Conservation (phyloP, 2,329 filamentous ascomycete species). For the Eutypa lata region DNA sequence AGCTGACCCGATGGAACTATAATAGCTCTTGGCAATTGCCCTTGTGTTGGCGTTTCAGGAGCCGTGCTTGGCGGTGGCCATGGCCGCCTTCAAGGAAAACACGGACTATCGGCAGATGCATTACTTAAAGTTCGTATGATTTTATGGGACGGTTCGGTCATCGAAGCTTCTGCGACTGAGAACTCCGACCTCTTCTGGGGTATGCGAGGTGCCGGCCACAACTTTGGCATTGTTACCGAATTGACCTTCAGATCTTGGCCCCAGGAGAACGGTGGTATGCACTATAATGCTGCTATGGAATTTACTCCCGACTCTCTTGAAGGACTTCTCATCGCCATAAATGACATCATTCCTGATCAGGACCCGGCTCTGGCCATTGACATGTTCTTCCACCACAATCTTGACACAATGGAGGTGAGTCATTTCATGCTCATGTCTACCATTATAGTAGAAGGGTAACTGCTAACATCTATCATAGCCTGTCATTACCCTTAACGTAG, state of each 20-base stretch:
- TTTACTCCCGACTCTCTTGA: conserved; percentile 8
- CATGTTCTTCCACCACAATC: conserved; percentile 2
- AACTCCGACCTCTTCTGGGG: conserved; percentile 42
- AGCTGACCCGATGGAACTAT: neutral
- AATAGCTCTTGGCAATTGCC: conserved; percentile 3
- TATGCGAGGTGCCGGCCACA: conserved; percentile 42
- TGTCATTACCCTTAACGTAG: conserved; percentile 4
- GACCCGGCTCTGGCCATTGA: conserved; percentile 7
- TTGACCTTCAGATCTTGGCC: conserved; percentile 9
- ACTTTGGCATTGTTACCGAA: conserved; percentile 34
- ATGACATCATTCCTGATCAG: conserved; percentile 8
- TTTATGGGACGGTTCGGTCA: conserved; percentile 33
- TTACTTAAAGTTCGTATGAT: conserved; percentile 37
- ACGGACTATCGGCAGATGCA: conserved; percentile 39
- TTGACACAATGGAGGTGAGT: conserved; percentile 2
- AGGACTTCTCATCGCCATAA: conserved; percentile 3
- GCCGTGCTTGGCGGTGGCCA: conserved; percentile 41
- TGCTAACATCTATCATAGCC: conserved; percentile 3
- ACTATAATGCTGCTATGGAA: conserved; percentile 10
- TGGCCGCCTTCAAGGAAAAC: conserved; percentile 38
- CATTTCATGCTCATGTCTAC: neutral
- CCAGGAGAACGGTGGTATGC: conserved; percentile 3
- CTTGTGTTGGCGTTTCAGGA: conserved; percentile 7
- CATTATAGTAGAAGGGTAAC: neutral
- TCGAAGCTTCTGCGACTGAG: conserved; percentile 21